A percentile compares a stretch with the other conserved stretches of the same genome.
Conservation (phyloP, 257 asterid genomes). For the Leptodermis oblonga region DNA sequence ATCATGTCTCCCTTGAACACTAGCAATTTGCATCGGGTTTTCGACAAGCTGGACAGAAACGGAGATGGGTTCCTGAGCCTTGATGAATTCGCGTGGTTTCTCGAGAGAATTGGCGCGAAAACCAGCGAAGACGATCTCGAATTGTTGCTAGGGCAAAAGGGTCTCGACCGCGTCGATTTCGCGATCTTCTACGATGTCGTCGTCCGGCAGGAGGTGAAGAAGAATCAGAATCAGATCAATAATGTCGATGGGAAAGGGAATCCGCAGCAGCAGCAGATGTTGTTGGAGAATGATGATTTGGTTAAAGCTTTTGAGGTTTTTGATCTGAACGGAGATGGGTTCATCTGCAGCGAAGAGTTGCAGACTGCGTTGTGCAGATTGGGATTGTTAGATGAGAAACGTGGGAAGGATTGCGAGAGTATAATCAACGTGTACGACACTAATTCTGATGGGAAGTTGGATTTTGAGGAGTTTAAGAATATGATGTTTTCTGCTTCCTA, state of each 20-base stretch:
- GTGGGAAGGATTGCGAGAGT: conserved; percentile 38
- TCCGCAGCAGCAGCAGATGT: neutral
- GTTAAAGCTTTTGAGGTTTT: conserved; percentile 47
- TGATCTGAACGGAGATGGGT: conserved; percentile 55
- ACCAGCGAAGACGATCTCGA: conserved; percentile 53
- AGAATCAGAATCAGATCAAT: no score
- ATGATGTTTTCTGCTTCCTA: conserved; percentile 43
- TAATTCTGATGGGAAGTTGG: conserved; percentile 66
- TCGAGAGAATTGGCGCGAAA: conserved; percentile 31
- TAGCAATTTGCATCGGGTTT: conserved; percentile 44
- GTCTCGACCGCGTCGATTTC: conserved; percentile 39
- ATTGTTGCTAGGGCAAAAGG: conserved; percentile 34
- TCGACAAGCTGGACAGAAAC: conserved; percentile 49
- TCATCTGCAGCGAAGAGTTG: conserved; percentile 54
- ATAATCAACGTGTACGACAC: conserved; percentile 54
- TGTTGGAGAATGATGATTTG: conserved; percentile 44
- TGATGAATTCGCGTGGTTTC: conserved; percentile 44
- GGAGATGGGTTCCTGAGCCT: conserved; percentile 40
- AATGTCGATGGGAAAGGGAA: conserved; percentile 2
- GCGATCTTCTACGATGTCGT: conserved; percentile 40
- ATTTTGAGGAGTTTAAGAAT: conserved; percentile 63
- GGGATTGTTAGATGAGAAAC: conserved; percentile 37
- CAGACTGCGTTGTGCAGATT: conserved; percentile 41
- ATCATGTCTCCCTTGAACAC: conserved; percentile 38
- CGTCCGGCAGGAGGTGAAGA: conserved; percentile 24